Evolutionary conservation across 305 asterid species (phyloP).

Genomic region (Solanum hybrid): DNA sequence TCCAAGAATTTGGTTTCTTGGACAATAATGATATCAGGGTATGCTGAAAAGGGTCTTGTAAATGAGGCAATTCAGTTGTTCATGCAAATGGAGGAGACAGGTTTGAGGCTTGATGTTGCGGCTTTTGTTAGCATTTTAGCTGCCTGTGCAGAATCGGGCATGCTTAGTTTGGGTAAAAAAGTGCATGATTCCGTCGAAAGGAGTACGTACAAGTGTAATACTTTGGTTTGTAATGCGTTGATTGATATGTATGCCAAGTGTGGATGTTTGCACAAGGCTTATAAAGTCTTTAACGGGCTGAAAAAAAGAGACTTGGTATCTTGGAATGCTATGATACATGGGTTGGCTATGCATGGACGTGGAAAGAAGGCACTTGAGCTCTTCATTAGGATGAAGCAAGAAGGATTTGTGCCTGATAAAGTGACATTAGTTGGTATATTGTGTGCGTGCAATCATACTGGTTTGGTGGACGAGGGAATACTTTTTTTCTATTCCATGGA

Average conservation of each 20-base stretch:
- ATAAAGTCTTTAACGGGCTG: constrained; percentile 35
- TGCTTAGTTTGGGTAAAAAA: constrained; percentile 52
- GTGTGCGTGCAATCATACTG: constrained; percentile 64
- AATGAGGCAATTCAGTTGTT: constrained; percentile 51
- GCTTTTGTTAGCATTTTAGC: constrained; percentile 48
- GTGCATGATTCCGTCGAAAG: constrained; percentile 35
- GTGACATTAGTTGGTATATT: constrained; percentile 59
- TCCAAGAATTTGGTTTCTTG: constrained; percentile 65
- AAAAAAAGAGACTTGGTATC: constrained; percentile 45
- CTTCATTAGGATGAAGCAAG: constrained; percentile 42
- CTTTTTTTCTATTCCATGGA: constrained; percentile 50
- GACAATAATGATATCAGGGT: constrained; percentile 64
- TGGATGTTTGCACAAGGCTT: constrained; percentile 54
- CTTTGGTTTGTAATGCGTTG: constrained; percentile 46
- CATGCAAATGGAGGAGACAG: constrained; percentile 32
- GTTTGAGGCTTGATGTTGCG: constrained; percentile 39
- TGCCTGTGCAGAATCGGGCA: constrained; percentile 63
- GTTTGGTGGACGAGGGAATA: constrained; percentile 51
- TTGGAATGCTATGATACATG: constrained; percentile 81
- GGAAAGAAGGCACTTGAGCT: constrained; percentile 51
- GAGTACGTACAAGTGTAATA: constrained; percentile 21
- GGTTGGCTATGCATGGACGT: constrained; percentile 63
- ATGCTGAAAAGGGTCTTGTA: constrained; percentile 54
- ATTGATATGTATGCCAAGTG: constrained; percentile 82
- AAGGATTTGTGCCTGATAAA: constrained; percentile 56